phyloP scores from a whole-genome alignment of 768 basidiomycete genomes.

The Coprinopsis cinerea region DNA sequence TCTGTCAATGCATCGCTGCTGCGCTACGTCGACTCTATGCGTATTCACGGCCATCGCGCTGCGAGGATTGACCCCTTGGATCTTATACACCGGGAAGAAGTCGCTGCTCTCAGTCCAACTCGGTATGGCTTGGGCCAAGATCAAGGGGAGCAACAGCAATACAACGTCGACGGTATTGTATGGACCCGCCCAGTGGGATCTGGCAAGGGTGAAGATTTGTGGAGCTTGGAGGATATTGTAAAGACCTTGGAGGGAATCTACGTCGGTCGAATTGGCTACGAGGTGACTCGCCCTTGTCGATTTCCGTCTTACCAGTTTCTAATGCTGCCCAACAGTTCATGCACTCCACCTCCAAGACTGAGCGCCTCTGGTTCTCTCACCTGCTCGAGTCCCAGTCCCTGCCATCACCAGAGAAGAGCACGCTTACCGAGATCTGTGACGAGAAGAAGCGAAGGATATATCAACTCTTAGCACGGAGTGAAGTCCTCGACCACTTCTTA shows the following conservation, averaged over 20 bases:
- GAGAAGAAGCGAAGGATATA: constrained; percentile 55
- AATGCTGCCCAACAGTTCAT: constrained; percentile 44
- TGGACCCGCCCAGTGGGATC: constrained; percentile 55
- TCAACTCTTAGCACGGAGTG: constrained; percentile 63
- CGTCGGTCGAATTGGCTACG: constrained; percentile 82
- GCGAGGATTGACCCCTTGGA: constrained; percentile 86
- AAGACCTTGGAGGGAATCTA: constrained; percentile 68
- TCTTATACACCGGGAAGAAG: constrained; percentile 78
- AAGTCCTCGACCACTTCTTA: constrained; percentile 80
- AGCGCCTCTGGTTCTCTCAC: constrained; percentile 86
- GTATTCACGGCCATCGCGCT: constrained; percentile 81
- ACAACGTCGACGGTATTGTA: constrained; percentile 75
- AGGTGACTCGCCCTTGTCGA: constrained; percentile 31
- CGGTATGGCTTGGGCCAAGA: constrained; percentile 61
- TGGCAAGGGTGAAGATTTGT: constrained; percentile 33
- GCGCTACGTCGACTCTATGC: constrained; percentile 84
- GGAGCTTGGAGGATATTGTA: constrained; percentile 68
- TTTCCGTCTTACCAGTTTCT: background rate
- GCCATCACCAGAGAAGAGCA: constrained; percentile 29
- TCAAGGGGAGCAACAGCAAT: constrained; percentile 28
- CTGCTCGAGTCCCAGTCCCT: constrained; percentile 62
- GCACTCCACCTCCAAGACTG: constrained; percentile 83
- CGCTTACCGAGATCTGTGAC: constrained; percentile 22
- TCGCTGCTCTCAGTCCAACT: constrained; percentile 64
- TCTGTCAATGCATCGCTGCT: constrained; percentile 69